Conservation (phyloP, 1,284 basidiomycete genomes). For the Leccinum fallax region DNA sequence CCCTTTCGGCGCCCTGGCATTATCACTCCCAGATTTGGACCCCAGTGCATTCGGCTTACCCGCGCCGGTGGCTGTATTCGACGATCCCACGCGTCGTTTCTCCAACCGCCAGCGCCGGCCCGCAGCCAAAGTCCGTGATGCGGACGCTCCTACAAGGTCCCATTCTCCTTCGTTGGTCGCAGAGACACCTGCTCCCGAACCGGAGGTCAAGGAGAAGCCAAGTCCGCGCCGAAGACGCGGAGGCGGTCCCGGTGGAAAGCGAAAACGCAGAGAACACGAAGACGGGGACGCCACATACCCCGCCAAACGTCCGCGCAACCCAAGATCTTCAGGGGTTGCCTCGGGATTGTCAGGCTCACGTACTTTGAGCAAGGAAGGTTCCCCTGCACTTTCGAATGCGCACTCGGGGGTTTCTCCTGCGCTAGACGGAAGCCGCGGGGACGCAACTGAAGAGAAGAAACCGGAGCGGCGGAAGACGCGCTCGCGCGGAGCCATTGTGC, state of each 20-base stretch:
- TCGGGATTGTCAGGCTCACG: constrained; percentile 18
- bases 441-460: constrained; percentile 31
- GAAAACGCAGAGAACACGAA: constrained; percentile 61
- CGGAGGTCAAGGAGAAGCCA: constrained; percentile 38
- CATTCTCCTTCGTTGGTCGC: constrained; percentile 23
- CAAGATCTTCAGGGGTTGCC: constrained; percentile 39
- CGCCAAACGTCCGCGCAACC: constrained; percentile 63
- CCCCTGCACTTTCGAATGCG: constrained; percentile 30
- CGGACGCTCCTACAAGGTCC: constrained; percentile 31
- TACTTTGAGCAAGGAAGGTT: constrained; percentile 29
- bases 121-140: constrained; percentile 55
- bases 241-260: constrained; percentile 47
- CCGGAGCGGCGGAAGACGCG: constrained; percentile 50
- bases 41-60: constrained; percentile 57
- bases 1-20: constrained; percentile 62
- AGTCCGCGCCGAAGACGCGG: constrained; percentile 46
- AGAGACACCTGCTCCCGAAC: constrained; percentile 24
- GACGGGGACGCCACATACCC: constrained; percentile 70
- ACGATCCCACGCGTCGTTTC: constrained; percentile 43
- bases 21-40: constrained; percentile 67
- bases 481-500: constrained; percentile 40
- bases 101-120: constrained; percentile 54
- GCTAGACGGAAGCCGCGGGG: constrained; percentile 21
- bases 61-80: constrained; percentile 37
- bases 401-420: constrained; percentile 28